Evolutionary conservation across 176 grass and related monocot genomes (phyloP), one percentile per base, ranked within the genome.

Genomic region (Triticum urartu): DNA sequence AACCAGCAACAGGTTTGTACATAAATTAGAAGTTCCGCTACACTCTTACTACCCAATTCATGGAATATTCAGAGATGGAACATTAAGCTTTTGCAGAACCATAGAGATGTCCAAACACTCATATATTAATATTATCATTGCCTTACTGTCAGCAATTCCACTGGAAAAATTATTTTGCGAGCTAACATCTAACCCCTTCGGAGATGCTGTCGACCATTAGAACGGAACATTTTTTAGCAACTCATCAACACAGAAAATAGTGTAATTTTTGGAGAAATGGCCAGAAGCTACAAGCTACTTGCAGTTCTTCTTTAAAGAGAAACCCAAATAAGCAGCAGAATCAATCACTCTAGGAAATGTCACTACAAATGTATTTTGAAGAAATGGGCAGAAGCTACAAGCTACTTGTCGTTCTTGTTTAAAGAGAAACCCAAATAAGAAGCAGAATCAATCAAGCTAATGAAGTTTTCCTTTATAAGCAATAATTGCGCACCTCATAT

Each of bases 31-130:
- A 21, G 48, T 77, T 21, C 0, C 8, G 8, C 25, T 56, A 77
- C 26, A 76, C 20, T 74, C 54, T 71, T 15, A 32, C 65, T 38
- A 45, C 35, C 28, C 5, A 22, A 50, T 28, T 26, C 42, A 35
- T 72, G 18, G 64, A 77, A 78, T 56, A 78, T 81, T 64, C 40
- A 24, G 24, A 20, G 58, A 90, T 26, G 61, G 10, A 15, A 65
- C 52, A 75, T n/a, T 25, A 48, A 28, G 40, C 22, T 48, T 22
- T 48, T 9, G 42, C 20, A 18, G 30, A 90, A 80, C 22, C 30
- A 28, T 78, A 56, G 40, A 64, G 54, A 34, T 32, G 62, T 30
- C 38, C 17, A 77, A 36, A 54, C 12, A 40, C 30, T 52, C 62
- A 67, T 33, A 48, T 48, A 81, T 81, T 45, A 42, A 48, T 48